Base-by-base conservation (phyloP, 306 rosid species). In the Vigna mungo region DNA sequence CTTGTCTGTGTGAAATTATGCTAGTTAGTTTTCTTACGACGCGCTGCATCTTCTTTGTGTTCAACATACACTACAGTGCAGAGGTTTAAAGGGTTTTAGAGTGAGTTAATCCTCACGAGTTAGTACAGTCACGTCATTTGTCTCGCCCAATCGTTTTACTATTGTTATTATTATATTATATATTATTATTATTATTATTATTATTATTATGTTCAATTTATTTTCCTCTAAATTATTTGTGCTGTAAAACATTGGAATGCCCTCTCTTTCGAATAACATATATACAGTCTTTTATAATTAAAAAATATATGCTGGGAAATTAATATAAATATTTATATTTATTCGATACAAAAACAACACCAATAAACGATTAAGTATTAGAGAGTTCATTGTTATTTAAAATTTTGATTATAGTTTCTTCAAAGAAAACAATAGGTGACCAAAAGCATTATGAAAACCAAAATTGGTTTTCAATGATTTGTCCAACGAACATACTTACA, bases 1-100 rank as follows among this genome's bases (percentile, higher is more conserved):
- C 97, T 54, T 86, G 87, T 73, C 72, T 84, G 75, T 37, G 66
- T 60, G 92, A 73, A 68, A 74, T 21, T 55, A 85, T 56, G 32
- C 64, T 89, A 21, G 71, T 68, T 18, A 94, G 74, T 75, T 83
- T 87, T 80, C 89, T 87, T 6, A 82, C 30, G 51, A 81, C 64
- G 68, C 84, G 25, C 85, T 78, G 87, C 96, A 94, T 93, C 85
- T 30, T 18, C 52, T 66, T 0, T 27, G 60, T 9, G 71, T 52
- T 14, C 36, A 16, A 59, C 27, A 61, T 43, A 51, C 15, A 11
- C 4, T 20, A 55, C 34, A 55, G 60, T 66, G 82, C 25, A 63
- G 60, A 66, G 82, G 84, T 75, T 82, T 7, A 7, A 14, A 59
- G 84, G 86, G 84, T 82, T 78, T 81, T 68, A 76, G 81, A 27